Conservation (phyloP, 106 monocot genomes). For the Dendrobium nobile region DNA sequence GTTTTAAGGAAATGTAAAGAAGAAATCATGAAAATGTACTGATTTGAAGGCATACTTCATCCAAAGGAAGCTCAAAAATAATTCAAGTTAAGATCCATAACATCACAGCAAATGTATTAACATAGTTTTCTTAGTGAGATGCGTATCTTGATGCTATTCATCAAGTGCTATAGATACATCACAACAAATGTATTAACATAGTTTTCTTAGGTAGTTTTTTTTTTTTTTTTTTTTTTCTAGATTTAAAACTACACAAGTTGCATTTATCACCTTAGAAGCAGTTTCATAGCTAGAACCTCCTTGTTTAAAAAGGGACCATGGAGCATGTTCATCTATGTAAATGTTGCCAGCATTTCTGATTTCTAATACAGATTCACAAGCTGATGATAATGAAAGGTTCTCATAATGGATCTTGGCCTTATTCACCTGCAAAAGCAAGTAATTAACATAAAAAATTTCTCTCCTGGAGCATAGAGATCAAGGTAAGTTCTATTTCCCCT, state of each 20-base stretch:
- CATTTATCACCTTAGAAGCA: constrained; percentile 68
- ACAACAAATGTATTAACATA: too few relatives aligned
- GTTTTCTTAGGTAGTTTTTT: too few relatives aligned
- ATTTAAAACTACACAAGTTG: not conserved
- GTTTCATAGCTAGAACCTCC: constrained; percentile 64
- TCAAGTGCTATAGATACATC: not conserved
- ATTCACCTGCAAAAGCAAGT: constrained; percentile 46
- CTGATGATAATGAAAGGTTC: constrained; percentile 72
- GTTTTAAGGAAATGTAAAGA: too few relatives aligned
- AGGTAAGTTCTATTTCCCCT: constrained; percentile 10
- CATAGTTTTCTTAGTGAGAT: not conserved
- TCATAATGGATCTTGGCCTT: constrained; percentile 62
- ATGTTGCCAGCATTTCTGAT: constrained; percentile 89
- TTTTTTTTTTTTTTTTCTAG: too few relatives aligned
- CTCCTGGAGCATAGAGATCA: constrained; percentile 7
- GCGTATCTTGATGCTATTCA: not conserved
- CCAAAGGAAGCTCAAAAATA: not conserved
- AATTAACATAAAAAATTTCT: not conserved
- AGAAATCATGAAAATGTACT: too few relatives aligned
- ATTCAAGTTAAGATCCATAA: not conserved
- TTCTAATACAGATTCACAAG: constrained; percentile 79
- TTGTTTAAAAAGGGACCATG: constrained; percentile 92
- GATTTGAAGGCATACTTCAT: not conserved
- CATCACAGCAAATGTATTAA: not conserved
- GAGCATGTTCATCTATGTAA: constrained; percentile 83